Base-by-base conservation (phyloP, 2,329 filamentous ascomycete genomes). In the Paraphoma chrysanthemicola region DNA sequence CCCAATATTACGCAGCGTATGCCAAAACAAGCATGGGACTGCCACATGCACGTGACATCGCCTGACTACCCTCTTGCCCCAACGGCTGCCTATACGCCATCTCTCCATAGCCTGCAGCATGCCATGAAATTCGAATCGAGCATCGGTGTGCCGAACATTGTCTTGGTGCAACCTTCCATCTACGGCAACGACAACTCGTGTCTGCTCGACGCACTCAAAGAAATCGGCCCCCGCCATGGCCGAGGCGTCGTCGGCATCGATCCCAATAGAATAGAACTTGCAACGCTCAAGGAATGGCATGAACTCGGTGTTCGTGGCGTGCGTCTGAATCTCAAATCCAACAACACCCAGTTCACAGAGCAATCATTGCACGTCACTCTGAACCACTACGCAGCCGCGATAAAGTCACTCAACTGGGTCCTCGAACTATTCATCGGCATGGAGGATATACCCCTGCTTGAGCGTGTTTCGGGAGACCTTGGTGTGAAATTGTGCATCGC, bases 31-130 rank as follows among this genome's bases (percentile, higher is more conserved):
- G 78, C 85, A 53, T 88, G 86, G 85, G 85, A 88, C 67, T 83
- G 81, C 48, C 86, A 88, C 69, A 88, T 88, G 84, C 87, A 89
- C 68, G 81, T 88, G 33, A 78, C 87, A 47, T 83, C 87, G 50
- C 84, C 83, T 0, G 66, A 74, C 17, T 88, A 84, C 66, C 80
- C 83, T 1, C 69, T 87, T 8, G 74, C 78, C 28, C 57, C 77
- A 7, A 66, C 75, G 30, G 85, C 86, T 33, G 73, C 77, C 58
- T 88, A 89, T 72, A 73, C 71, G 16, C 85, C 86, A 3, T 68
- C 70, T 2, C 63, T 79, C 11, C 81, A 86, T 63, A 83, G 79
- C 2, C 72, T 88, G 6, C 64, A 77, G 7, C 78, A 87, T 31
- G 85, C 85, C 17, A 72, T 82, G 31, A 56, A 68, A 2, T 88